Base-by-base conservation (phyloP, 352 stramenopile species). In the Phytophthora colocasiae region DNA sequence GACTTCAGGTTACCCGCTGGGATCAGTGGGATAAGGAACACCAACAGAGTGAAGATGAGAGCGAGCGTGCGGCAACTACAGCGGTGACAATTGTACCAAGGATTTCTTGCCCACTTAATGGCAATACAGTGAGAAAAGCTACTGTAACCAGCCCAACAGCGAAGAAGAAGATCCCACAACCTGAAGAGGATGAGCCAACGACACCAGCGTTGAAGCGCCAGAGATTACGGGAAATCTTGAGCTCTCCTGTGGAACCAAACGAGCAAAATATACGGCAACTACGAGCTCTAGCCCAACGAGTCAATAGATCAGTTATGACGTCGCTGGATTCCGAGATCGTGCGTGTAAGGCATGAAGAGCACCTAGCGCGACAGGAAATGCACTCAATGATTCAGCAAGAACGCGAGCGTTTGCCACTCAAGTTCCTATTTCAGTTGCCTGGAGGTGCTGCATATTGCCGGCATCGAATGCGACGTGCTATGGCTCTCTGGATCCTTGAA, bases 381-480 rank as follows among this genome's bases (percentile, higher is more conserved):
- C 71, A 80, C 29, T 63, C 70, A 6, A 73, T 78, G 39, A 93
- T 95, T 56, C 75, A 87, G 32, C 53, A 71, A 11, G 68, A 91
- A 44, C 76, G 80, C 10, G 84, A 93, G 46, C 65, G 76, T 7
- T 61, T 95, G 26, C 85, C 87, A 9, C 75, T 94, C 11, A 87
- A 87, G 45, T 96, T 92, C 58, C 73, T 95, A n/a, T 96, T 93
- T 36, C 75, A 91, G 41, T 53, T 94, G 7, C 86, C 86, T 3
- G 88, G 88, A 1, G 88, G 88, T 9, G 83, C 83, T 2, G 69
- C 77, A 8, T 95, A 93, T 64, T 95, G 88, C 56, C 78, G 86
- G 0, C 66, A 92, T 22, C 85, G 83, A 22, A 89, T 95, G 79
- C 71, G 83, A 9, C 80, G 73, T 7, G 82, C 85, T 6, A 86